Evolutionary conservation across 345 rosid genomes (phyloP), one percentile per base, ranked within the genome.

Genomic region (Nasturtium officinale): DNA sequence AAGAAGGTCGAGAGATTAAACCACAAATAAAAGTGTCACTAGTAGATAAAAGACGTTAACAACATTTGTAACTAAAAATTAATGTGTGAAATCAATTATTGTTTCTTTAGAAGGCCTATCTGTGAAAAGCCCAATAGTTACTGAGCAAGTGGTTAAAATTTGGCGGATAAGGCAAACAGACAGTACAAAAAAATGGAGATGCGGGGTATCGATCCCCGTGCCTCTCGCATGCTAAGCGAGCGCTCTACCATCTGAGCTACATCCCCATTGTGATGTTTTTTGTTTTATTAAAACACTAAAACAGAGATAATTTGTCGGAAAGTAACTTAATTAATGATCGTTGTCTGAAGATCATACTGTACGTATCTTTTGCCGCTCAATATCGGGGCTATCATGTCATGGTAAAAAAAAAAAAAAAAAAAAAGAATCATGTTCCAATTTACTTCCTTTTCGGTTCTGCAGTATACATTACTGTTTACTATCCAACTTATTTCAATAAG

Each of bases 161-260:
- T 23, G 25, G 25, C 25, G n/a, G n/a, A n/a, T n/a, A n/a, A n/a
- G n/a, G n/a, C n/a, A n/a, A n/a, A n/a, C n/a, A n/a, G n/a, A n/a
- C n/a, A n/a, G n/a, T n/a, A n/a, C n/a, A 23, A 23, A 23, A 23
- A 23, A 1, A 23, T 87, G 96, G 90, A 86, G 89, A 91, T 84
- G 93, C 83, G 87, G 86, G 88, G 88, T 83, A 89, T 87, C 90
- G 87, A 86, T 83, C 88, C 92, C 89, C 79, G 87, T 84, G 71
- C 88, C 93, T 87, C 98, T 89, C 87, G 86, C 90, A 85, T 91
- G 91, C 89, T 85, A 89, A 87, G 89, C 90, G 85, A 87, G 91
- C 88, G 87, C 90, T 87, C 90, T 87, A 88, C 90, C 96, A 89
- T 84, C 88, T 89, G 92, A 92, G 90, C 91, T 86, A 85, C 88